Base-by-base conservation (phyloP, 805 yeast species). In the Kodamaea neixiangensis region DNA sequence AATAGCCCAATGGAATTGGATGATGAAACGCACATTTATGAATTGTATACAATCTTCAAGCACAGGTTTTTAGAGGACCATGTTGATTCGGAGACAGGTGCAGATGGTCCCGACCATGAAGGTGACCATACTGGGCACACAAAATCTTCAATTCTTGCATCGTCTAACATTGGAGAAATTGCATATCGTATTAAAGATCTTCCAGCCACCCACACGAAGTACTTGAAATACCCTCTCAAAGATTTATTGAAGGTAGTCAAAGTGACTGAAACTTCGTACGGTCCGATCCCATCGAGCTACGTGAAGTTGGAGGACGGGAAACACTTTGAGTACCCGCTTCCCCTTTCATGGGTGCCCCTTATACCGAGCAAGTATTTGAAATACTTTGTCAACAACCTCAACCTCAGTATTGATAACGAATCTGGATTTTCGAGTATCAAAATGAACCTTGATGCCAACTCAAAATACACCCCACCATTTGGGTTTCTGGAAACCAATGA, bases 281-380 rank as follows among this genome's bases (percentile, higher is more conserved):
- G 58, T 57, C 46, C 35, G 5, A 25, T 29, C 9, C 65, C 67
- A 2, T 59, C 66, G 13, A 65, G 71, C 42, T 64, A 68, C 48
- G 53, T 71, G 2, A 53, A 54, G 54, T 57, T 64, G 19, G 63
- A 58, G 7, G 51, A 54, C 19, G 61, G 53, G 15, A 55, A 58
- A 4, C 54, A 54, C 33, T 69, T 67, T 40, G 58, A 65, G 18
- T 67, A 69, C 48, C 61, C 68, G 0, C 61, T 73, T 34, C 78
- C 78, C 1, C 56, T 67, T 49, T 65, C 69, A 15, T 73, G 79
- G 78, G 59, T 63, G 1, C 76, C 78, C 7, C 53, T 74, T n/a
- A 59, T 68, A 9, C 61, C 69, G 3, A 61, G 55, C 13, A 57
- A 61, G 15, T 57, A 58, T 46, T 55, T 69, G 29, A 56, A 52